Conservation (phyloP, 257 asterid species). For the Lithospermum erythrorhizon region DNA sequence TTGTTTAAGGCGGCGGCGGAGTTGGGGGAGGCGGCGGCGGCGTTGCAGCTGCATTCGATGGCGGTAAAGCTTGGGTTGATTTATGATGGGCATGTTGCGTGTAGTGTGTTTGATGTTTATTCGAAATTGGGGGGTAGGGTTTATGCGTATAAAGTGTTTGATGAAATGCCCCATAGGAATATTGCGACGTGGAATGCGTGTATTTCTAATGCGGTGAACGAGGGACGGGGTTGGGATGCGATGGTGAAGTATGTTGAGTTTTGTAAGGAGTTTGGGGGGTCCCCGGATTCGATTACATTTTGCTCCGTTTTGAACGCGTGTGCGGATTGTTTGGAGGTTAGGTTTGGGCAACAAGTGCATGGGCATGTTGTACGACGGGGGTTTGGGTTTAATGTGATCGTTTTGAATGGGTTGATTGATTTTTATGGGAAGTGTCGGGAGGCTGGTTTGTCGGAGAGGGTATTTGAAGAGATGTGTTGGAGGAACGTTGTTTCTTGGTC, state of each 20-base stretch:
- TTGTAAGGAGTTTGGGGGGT: constrained; percentile 23
- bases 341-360: constrained; percentile 61
- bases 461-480: constrained; percentile 39
- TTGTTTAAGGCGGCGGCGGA: constrained; percentile 64
- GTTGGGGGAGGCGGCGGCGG: constrained; percentile 32
- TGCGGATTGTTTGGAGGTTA: constrained; percentile 41
- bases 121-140: constrained; percentile 24
- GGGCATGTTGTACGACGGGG: constrained; percentile 48
- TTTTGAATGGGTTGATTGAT: constrained; percentile 63
- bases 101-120: constrained; percentile 85
- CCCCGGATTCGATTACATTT: constrained; percentile 65
- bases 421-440: constrained; percentile 67
- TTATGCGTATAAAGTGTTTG: constrained; percentile 57
- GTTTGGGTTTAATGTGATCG: constrained; percentile 41
- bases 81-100: constrained; percentile 57
- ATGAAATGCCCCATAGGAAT: constrained; percentile 57
- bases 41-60: constrained; percentile 56
- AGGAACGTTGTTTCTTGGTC: constrained; percentile 76
- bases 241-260: constrained; percentile 43
- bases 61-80: constrained; percentile 39
- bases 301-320: constrained; percentile 78
- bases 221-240: constrained; percentile 39
- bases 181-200: constrained; percentile 82
- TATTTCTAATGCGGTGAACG: constrained; percentile 54
- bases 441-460: constrained; percentile 35